Percentiles rank a stretch among this genome's conserved stretches.
Conservation (phyloP, 106 monocot genomes). For the Phalaenopsis aphrodite region DNA sequence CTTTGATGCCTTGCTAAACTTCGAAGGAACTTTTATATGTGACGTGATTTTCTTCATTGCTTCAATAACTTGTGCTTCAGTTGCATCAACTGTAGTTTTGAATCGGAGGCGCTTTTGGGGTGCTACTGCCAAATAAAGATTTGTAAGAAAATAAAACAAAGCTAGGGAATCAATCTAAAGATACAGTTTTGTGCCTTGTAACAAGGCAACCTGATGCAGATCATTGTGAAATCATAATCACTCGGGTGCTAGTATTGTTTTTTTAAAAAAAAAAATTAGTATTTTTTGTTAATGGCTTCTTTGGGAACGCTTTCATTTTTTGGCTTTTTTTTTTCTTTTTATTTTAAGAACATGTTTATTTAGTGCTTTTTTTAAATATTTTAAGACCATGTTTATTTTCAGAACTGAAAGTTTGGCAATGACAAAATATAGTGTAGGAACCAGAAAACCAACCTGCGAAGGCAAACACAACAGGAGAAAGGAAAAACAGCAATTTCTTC, state of each 20-base stretch:
- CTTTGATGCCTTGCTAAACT: conserved; percentile 96
- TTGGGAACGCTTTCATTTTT: no score
- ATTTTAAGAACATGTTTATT: no score
- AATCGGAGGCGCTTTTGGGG: conserved; percentile 67
- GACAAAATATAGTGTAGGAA: no score
- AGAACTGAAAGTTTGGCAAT: no score
- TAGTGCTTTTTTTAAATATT: no score
- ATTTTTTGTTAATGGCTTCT: no score
- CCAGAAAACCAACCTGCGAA: no score
- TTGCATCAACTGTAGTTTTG: conserved; percentile 70
- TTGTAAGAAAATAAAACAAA: neutral
- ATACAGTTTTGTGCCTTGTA: neutral
- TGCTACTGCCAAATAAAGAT: conserved; percentile 5
- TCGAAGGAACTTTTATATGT: conserved; percentile 87
- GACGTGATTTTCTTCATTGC: conserved; percentile 92
- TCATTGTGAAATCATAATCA: neutral
- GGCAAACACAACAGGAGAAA: no score
- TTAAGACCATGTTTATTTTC: no score
- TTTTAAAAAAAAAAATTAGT: neutral
- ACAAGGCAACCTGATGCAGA: neutral
- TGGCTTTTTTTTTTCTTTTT: no score
- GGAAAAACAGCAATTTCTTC: no score
- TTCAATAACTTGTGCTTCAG: conserved; percentile 64
- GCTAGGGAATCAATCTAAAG: neutral
- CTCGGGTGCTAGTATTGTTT: neutral